These are phyloP conservation scores for Mycena floridula DNA, from an alignment of 768 basidiomycete species.

Conservation along the genomic window DNA sequence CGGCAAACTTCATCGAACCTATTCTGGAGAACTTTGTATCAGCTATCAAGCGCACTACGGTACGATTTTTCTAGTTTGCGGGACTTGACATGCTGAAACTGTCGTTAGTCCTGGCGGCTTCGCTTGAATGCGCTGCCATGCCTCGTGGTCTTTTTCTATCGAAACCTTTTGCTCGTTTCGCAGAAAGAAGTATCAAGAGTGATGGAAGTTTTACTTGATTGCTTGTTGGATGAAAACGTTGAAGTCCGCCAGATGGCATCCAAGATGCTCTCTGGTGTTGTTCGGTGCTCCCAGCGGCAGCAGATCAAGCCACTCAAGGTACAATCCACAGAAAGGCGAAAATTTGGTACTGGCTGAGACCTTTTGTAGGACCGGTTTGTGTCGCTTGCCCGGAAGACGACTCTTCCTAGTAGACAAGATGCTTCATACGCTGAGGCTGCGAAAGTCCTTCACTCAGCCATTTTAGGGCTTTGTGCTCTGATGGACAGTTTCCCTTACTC, in stretches of 20 bases:
- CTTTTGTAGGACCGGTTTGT: conserved; percentile 71
- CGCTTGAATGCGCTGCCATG: conserved; percentile 84
- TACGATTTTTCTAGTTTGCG: conserved; percentile 24
- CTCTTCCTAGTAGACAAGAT: conserved; percentile 64
- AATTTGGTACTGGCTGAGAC: conserved; percentile 3
- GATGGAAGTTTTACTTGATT: conserved; percentile 80
- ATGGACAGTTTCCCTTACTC: conserved; percentile 94
- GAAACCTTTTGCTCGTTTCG: conserved; percentile 76
- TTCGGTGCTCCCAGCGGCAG: conserved; percentile 86
- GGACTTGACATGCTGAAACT: neutral
- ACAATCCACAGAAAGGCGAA: neutral
- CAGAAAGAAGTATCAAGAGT: conserved; percentile 59
- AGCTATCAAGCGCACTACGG: conserved; percentile 75
- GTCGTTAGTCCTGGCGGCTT: conserved; percentile 79
- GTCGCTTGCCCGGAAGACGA: conserved; percentile 49
- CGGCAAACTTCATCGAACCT: conserved; percentile 54
- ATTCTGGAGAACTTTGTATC: conserved; percentile 57
- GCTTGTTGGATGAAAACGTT: conserved; percentile 84
- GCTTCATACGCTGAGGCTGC: conserved; percentile 68
- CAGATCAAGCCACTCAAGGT: conserved; percentile 84
- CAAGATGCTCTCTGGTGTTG: conserved; percentile 77
- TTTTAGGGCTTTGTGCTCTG: conserved; percentile 85
- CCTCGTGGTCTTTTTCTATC: conserved; percentile 85
- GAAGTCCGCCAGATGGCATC: conserved; percentile 92
- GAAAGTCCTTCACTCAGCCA: conserved; percentile 76